phyloP scores from a whole-genome alignment of 2,329 filamentous ascomycete genomes.

The Cucurbitaria berberidis region DNA sequence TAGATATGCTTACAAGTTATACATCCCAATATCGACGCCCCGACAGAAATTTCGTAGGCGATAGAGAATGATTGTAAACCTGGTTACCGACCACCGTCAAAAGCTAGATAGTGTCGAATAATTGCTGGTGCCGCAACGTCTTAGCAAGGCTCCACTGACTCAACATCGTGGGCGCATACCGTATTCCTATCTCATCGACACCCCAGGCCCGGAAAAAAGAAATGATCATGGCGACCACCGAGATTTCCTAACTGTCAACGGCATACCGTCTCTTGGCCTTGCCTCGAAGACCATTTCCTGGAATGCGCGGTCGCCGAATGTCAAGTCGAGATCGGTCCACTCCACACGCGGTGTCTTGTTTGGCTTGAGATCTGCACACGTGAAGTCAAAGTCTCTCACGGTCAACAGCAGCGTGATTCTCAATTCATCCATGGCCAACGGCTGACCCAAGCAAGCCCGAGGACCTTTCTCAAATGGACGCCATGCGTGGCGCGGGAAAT shows the following conservation, averaged over 20 bases:
- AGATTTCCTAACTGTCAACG: constrained; percentile 36
- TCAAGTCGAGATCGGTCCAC: constrained; percentile 37
- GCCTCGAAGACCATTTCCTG: constrained; percentile 43
- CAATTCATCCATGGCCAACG: constrained; percentile 61
- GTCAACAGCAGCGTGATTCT: constrained; percentile 59
- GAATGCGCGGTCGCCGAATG: constrained; percentile 40
- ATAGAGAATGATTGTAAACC: no score
- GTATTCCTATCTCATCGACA: no score
- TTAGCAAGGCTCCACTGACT: no score
- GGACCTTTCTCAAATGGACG: constrained; percentile 63
- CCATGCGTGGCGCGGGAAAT: constrained; percentile 56
- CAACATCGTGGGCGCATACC: no score
- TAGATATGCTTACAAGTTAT: no score
- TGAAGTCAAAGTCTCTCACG: constrained; percentile 58
- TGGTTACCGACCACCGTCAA: no score
- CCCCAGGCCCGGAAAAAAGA: not conserved
- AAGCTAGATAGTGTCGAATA: no score
- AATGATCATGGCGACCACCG: constrained; percentile 15
- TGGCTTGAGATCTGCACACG: constrained; percentile 33
- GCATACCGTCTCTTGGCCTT: constrained; percentile 40
- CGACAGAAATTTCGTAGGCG: no score
- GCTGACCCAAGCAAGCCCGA: constrained; percentile 64
- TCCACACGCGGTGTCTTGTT: constrained; percentile 30
- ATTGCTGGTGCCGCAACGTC: no score
- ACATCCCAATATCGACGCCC: no score